Conservation (phyloP, 2,329 filamentous ascomycete genomes). For the Chaetomiaceae sp. region DNA sequence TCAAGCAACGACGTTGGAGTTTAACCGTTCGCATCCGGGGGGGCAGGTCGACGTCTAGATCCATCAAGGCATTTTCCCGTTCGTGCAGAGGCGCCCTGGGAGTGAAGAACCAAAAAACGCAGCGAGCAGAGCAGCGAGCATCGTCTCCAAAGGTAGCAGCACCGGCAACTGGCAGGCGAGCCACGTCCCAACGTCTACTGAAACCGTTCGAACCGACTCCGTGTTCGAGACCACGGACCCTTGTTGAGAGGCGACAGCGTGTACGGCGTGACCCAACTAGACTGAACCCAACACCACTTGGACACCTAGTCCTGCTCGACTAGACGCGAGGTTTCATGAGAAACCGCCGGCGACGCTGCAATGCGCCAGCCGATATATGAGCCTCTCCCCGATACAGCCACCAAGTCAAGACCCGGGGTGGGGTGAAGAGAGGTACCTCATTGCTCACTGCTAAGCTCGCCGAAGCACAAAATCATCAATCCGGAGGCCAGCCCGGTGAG, state of each 20-base stretch:
- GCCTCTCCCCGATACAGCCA: constrained; percentile 7
- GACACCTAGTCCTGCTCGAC: background rate
- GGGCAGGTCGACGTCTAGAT: constrained; percentile 20
- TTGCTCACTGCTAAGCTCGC: constrained; percentile 29
- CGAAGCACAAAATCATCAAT: constrained; percentile 17
- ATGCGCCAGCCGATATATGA: background rate
- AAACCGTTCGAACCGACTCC: constrained; percentile 19
- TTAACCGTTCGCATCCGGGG: constrained; percentile 22
- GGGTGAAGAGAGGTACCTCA: constrained; percentile 2
- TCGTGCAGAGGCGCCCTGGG: constrained; percentile 9
- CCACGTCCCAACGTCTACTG: constrained; percentile 16
- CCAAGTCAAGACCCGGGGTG: constrained; percentile 3
- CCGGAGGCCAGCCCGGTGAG: constrained; percentile 27
- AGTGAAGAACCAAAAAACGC: constrained; percentile 21
- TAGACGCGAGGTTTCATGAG: background rate
- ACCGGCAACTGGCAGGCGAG: constrained; percentile 26
- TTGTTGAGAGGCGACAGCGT: constrained; percentile 14
- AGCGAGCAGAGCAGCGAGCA: constrained; percentile 37
- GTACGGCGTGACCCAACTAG: constrained; percentile 11
- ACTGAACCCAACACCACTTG: constrained; percentile 7
- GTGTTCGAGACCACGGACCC: constrained; percentile 5
- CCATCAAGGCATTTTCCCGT: constrained; percentile 16
- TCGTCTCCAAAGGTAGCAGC: constrained; percentile 18
- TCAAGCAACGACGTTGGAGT: constrained; percentile 39
- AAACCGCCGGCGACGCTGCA: background rate